phyloP scores from a whole-genome alignment of 257 asterid species.

The Cruciata laevipes region DNA sequence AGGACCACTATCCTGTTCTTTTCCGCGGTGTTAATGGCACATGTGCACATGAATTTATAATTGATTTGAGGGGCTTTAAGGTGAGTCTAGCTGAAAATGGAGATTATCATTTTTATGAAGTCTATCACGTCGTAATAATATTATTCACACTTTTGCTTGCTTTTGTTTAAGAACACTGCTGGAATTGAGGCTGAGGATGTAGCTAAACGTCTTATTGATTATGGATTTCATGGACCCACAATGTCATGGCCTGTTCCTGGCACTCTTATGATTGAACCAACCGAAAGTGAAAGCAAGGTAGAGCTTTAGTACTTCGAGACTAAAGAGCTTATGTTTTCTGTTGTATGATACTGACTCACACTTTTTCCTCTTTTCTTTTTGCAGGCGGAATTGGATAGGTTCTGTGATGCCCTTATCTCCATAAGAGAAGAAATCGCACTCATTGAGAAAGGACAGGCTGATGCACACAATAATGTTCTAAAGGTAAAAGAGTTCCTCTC shows the following conservation, averaged over 20 bases:
- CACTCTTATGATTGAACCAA: conserved; percentile 96
- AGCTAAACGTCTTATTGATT: conserved; percentile 97
- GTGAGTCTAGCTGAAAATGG: conserved; percentile 25
- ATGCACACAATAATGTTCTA: conserved; percentile 75
- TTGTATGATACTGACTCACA: background rate
- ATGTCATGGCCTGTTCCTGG: conserved; percentile 99
- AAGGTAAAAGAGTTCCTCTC: conserved; percentile 42
- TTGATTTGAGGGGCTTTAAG: conserved; percentile 91
- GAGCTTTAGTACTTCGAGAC: background rate
- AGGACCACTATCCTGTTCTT: conserved; percentile 84
- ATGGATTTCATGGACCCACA: conserved; percentile 95
- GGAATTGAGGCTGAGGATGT: conserved; percentile 97
- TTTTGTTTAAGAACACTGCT: conserved; percentile 57
- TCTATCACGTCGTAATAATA: background rate
- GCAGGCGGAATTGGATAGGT: conserved; percentile 96
- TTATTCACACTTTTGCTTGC: conserved; percentile 15
- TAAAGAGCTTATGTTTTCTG: background rate
- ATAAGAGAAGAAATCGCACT: conserved; percentile 81
- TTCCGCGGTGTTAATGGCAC: conserved; percentile 97
- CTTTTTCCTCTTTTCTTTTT: background rate
- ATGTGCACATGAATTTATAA: conserved; percentile 85
- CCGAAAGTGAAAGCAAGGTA: conserved; percentile 99
- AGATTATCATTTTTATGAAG: background rate
- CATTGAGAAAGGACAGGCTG: conserved; percentile 87
- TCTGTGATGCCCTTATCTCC: conserved; percentile 85